Evolutionary conservation across 1,284 basidiomycete genomes (phyloP).

Genomic region (Irpex rosettiformis): DNA sequence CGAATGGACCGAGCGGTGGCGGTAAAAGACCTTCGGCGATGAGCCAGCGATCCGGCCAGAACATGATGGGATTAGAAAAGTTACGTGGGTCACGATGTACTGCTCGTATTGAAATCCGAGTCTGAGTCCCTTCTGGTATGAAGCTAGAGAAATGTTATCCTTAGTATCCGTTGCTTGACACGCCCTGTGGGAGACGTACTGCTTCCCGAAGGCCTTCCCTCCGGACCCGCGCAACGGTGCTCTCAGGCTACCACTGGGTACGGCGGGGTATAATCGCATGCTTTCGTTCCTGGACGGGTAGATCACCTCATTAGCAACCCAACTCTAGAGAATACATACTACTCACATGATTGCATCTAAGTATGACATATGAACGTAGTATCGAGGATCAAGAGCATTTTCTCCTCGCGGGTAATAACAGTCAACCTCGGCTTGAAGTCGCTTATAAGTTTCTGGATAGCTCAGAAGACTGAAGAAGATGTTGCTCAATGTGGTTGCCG

Average conservation of each 20-base stretch:
- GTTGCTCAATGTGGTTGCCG: constrained; percentile 19
- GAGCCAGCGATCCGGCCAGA: constrained; percentile 32
- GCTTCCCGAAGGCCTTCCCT: constrained; percentile 18
- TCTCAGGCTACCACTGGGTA: constrained; percentile 50
- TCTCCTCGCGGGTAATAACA: constrained; percentile 22
- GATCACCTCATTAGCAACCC: not conserved
- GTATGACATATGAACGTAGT: constrained; percentile 25
- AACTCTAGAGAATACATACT: constrained; percentile 14
- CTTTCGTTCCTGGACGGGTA: constrained; percentile 49
- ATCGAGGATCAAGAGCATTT: constrained; percentile 21
- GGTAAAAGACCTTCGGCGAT: constrained; percentile 9
- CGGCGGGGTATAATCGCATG: constrained; percentile 50
- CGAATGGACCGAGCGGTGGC: not conserved
- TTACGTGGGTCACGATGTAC: constrained; percentile 30
- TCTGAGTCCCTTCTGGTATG: constrained; percentile 26
- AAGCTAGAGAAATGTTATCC: constrained; percentile 13
- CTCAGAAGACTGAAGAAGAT: constrained; percentile 21
- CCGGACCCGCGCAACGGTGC: constrained; percentile 25
- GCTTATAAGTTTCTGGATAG: constrained; percentile 19
- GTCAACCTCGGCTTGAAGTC: constrained; percentile 28
- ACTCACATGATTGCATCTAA: constrained; percentile 30
- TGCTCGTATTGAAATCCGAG: constrained; percentile 23
- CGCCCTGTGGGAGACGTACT: constrained; percentile 21
- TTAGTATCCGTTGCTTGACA: constrained; percentile 17
- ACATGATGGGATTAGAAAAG: constrained; percentile 27